Conservation (phyloP, 768 basidiomycete genomes). For the Podaxis pistillaris region DNA sequence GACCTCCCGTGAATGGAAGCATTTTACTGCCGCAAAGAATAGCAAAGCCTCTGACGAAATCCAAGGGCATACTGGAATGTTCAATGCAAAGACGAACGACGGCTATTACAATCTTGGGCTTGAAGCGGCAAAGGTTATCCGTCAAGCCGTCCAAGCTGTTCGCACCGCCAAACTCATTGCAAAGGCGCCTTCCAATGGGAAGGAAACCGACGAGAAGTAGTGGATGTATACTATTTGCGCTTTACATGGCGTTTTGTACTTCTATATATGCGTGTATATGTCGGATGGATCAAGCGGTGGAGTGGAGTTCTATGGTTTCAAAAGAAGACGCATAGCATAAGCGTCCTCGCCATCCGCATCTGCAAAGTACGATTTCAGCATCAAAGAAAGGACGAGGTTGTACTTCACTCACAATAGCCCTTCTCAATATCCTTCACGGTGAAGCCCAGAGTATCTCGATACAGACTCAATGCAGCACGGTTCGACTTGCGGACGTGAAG, state of each 20-base stretch:
- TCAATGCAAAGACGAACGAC: constrained; percentile 76
- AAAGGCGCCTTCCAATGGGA: not conserved
- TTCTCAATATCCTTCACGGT: constrained; percentile 85
- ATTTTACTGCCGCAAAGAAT: constrained; percentile 69
- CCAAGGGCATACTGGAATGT: constrained; percentile 88
- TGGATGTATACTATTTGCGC: not conserved
- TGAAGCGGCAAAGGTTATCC: constrained; percentile 56
- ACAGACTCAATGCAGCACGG: constrained; percentile 84
- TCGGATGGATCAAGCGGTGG: constrained; percentile 18
- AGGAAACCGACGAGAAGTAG: not conserved
- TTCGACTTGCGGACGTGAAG: constrained; percentile 96
- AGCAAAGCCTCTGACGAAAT: constrained; percentile 71
- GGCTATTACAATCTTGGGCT: constrained; percentile 89
- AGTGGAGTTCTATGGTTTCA: constrained; percentile 28
- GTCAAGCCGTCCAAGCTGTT: constrained; percentile 47
- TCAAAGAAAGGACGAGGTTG: not conserved
- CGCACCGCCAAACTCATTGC: not conserved
- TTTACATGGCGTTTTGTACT: not conserved
- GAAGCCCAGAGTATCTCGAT: constrained; percentile 91
- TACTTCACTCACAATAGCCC: constrained; percentile 69
- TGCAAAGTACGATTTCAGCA: constrained; percentile 27
- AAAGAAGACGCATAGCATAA: constrained; percentile 80
- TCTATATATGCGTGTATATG: constrained; percentile 11
- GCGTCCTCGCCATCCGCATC: constrained; percentile 97
- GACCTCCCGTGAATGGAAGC: constrained; percentile 41